phyloP scores from a whole-genome alignment of 1,284 basidiomycete species.

The Schizophyllum commune region DNA sequence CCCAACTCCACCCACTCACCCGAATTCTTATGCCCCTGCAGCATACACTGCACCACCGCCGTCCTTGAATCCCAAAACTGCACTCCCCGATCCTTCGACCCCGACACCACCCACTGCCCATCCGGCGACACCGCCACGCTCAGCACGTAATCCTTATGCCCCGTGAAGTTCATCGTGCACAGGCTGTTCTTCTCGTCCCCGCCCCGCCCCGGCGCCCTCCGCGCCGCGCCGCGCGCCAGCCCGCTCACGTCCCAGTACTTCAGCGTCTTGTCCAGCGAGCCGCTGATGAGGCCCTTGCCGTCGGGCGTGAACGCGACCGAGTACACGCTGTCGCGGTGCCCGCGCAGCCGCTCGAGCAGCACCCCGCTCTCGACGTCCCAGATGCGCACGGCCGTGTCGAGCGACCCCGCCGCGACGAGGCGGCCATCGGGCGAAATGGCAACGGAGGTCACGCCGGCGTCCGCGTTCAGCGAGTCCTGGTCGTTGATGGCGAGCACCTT shows the following conservation, averaged over 20 bases:
- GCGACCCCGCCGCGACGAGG: conserved; percentile 75
- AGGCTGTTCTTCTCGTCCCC: conserved; percentile 22
- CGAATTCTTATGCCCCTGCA: conserved; percentile 80
- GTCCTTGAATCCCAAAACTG: conserved; percentile 59
- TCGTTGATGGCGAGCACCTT: conserved; percentile 55
- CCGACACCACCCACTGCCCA: conserved; percentile 71
- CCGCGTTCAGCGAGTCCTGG: conserved; percentile 44
- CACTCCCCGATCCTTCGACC: conserved; percentile 75
- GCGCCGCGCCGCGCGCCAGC: conserved; percentile 24
- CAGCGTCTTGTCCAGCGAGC: conserved; percentile 81
- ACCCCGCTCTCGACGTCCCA: conserved; percentile 76
- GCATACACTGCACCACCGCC: conserved; percentile 65
- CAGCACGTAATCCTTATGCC: conserved; percentile 77
- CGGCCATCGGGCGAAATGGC: conserved; percentile 78
- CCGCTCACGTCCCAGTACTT: conserved; percentile 80
- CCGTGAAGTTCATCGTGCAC: conserved; percentile 74
- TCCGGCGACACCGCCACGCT: conserved; percentile 66
- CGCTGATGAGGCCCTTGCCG: conserved; percentile 72
- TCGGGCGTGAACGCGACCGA: conserved; percentile 87
- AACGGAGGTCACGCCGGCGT: conserved; percentile 74
- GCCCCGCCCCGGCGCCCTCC: conserved; percentile 25
- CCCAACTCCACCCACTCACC: conserved; percentile 23
- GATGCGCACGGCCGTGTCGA: conserved; percentile 81
- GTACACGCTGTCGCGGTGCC: conserved; percentile 82
- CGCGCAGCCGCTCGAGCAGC: conserved; percentile 69